These are phyloP conservation scores for Parmelia sp. DNA, from an alignment of 495 filamentous ascomycete genomes.

Conservation along the genomic window DNA sequence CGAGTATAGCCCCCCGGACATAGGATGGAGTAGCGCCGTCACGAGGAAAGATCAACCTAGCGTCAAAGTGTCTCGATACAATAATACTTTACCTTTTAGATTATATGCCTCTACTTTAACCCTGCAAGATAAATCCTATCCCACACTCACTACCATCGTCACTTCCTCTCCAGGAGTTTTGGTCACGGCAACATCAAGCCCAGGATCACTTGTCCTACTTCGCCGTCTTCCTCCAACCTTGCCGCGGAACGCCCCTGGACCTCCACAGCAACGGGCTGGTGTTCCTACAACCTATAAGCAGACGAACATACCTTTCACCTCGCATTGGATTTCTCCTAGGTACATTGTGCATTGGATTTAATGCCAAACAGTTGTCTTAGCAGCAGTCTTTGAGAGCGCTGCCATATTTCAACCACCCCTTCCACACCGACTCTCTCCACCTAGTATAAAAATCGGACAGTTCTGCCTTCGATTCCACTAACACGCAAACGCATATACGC, in stretches of 20 bases:
- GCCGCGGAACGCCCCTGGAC: conserved; percentile 13
- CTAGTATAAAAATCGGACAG: not conserved
- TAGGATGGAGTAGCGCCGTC: conserved; percentile 12
- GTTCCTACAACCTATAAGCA: conserved; percentile 11
- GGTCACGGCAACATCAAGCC: not conserved
- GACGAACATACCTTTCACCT: conserved; percentile 12
- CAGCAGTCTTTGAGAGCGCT: conserved; percentile 6
- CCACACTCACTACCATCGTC: not conserved
- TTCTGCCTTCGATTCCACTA: not conserved
- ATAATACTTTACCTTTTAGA: no score
- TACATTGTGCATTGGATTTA: conserved; percentile 15
- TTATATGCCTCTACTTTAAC: not conserved
- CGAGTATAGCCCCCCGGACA: not conserved
- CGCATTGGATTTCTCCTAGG: conserved; percentile 16
- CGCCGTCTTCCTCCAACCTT: not conserved
- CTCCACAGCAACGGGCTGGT: not conserved
- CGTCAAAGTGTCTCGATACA: conserved; percentile 1
- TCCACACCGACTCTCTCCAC: not conserved
- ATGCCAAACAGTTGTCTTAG: conserved; percentile 1
- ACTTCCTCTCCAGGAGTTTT: conserved; percentile 3
- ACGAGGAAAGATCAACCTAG: not conserved
- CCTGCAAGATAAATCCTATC: not conserved
- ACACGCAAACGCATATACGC: no score
- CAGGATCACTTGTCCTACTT: not conserved
- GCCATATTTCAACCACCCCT: not conserved